Conservation (phyloP, 495 filamentous ascomycete species). For the Xylaria acuta region DNA sequence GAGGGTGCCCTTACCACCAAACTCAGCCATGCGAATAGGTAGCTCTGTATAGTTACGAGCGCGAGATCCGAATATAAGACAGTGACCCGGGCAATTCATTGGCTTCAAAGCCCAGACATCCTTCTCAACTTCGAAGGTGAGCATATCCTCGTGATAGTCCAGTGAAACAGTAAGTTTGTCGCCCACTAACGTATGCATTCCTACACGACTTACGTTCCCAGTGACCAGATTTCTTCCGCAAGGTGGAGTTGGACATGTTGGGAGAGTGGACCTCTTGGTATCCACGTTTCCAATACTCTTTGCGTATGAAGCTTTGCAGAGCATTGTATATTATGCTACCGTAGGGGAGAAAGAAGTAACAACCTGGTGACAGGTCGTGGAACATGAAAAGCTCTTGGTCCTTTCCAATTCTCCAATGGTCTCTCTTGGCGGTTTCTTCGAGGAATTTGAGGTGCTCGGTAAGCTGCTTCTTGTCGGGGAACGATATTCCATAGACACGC, state of each 20-base stretch:
- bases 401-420: conserved; percentile 87
- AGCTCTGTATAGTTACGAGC: conserved; percentile 87
- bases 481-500: conserved; percentile 94
- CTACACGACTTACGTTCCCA: conserved; percentile 60
- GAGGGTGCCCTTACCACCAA: conserved; percentile 61
- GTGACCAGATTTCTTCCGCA: conserved; percentile 96
- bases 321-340: conserved; percentile 92
- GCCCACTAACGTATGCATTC: background rate
- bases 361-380: conserved; percentile 87
- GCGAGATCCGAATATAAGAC: conserved; percentile 75
- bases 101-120: conserved; percentile 87
- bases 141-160: conserved; percentile 98
- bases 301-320: conserved; percentile 76
- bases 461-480: conserved; percentile 95
- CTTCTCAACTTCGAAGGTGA: conserved; percentile 89
- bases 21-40: conserved; percentile 90
- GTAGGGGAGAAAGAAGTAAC: conserved; percentile 91
- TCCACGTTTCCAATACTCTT: conserved; percentile 90
- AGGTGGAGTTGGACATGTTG: conserved; percentile 89
- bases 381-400: conserved; percentile 99
- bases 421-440: conserved; percentile 94
- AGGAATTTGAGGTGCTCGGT: conserved; percentile 88
- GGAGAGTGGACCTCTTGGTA: conserved; percentile 96
- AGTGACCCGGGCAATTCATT: conserved; percentile 97
- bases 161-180: background rate